Evolutionary conservation across 1,284 basidiomycete genomes (phyloP), one percentile per base, ranked within the genome.

Genomic region (Cutaneotrichosporon dermatis): DNA sequence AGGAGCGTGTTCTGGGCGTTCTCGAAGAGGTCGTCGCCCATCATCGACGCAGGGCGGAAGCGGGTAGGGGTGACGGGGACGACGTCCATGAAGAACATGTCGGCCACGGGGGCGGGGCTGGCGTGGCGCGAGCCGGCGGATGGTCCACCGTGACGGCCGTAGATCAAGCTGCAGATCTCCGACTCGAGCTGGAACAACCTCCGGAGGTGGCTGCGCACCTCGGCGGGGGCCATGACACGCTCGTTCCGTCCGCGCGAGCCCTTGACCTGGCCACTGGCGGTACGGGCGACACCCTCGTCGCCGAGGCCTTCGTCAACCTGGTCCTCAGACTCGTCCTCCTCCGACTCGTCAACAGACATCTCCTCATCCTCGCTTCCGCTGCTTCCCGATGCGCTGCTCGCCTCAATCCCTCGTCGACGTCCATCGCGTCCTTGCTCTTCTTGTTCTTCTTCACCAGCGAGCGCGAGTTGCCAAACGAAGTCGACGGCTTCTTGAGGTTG

Each of bases 1-100:
- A 99, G 82, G n/a, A 98, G 84, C 71, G 93, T 89, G 76, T 99
- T 99, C 71, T 99, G 95, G 1, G 93, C 86, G 77, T 98, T 94
- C 75, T 99, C 96, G 72, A 98, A 97, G 1, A 95, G 82, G 62
- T 86, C 88, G 65, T 96, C 96, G 55, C 88, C 91, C 88, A 99
- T 86, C 72, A 88, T 89, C 12, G 91, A 86, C 3, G 96, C 90
- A 1, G 96, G 96, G 48, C 96, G 87, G 82, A 98, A 99, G 46
- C 95, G 89, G 7, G 92, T 96, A 16, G 96, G 96, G 25, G 94
- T 85, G 40, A 99, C 89, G 36, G 92, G 86, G 37, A 99, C 76
- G 56, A 90, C 92, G 42, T 95, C 90, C 81, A 99, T 82, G 82
- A 99, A 99, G 79, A 99, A 99, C 84, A 97, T 92, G 46, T 87